These are phyloP conservation scores for Pythium rishiriense DNA, from an alignment of 352 stramenopile genomes.

Conservation along the genomic window DNA sequence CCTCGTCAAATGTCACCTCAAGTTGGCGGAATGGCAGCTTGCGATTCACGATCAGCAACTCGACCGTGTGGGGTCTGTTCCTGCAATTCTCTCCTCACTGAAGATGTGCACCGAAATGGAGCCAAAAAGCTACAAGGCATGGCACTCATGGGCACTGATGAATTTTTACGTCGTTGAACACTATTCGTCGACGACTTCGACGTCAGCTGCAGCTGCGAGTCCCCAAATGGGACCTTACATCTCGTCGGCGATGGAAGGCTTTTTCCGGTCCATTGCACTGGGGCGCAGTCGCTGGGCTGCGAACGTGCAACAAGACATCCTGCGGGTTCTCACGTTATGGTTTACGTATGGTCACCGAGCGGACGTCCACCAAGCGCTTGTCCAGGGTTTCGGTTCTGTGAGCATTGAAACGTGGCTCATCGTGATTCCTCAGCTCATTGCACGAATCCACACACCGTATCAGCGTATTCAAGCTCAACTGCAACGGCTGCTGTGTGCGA, in stretches of 20 bases:
- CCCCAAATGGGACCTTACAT: slow-evolving; percentile 66
- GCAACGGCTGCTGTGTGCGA: slow-evolving; percentile 89
- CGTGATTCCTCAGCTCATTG: slow-evolving; percentile 99
- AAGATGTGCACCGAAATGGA: slow-evolving; percentile 83
- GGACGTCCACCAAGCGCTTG: slow-evolving; percentile 86
- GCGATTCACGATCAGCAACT: slow-evolving; percentile 76
- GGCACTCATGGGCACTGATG: slow-evolving; percentile 98
- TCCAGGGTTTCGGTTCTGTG: slow-evolving; percentile 90
- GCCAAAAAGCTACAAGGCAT: slow-evolving; percentile 95
- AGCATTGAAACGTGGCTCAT: slow-evolving; percentile 98
- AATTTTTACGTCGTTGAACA: slow-evolving; percentile 97
- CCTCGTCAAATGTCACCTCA: slow-evolving; percentile 82
- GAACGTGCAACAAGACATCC: slow-evolving; percentile 92
- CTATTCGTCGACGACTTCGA: slow-evolving; percentile 61
- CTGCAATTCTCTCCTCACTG: slow-evolving; percentile 75
- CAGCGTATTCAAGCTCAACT: slow-evolving; percentile 75
- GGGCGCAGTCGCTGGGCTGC: slow-evolving; percentile 92
- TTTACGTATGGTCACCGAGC: slow-evolving; percentile 96
- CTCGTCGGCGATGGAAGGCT: slow-evolving; percentile 95
- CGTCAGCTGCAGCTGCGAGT: slow-evolving; percentile 53
- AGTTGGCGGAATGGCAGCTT: slow-evolving; percentile 86
- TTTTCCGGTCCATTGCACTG: slow-evolving; percentile 97
- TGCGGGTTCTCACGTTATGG: slow-evolving; percentile 98
- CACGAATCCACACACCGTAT: slow-evolving; percentile 85
- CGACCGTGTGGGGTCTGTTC: slow-evolving; percentile 63